phyloP scores from a whole-genome alignment of 2,329 filamentous ascomycete genomes.

The Didymella pomorum region DNA sequence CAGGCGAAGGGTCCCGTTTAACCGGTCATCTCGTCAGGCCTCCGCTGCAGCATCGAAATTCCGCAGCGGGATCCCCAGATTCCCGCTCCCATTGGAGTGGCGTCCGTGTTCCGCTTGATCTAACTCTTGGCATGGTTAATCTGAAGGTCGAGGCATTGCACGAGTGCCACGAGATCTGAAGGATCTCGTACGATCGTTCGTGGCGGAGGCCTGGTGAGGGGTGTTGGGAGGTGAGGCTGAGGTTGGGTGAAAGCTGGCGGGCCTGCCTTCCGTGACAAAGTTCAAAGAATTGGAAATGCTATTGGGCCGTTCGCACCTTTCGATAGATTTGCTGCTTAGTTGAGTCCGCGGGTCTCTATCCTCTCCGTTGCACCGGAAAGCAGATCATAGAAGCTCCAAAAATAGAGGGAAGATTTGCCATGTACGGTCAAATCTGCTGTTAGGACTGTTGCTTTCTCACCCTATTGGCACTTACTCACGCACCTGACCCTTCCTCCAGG shows the following conservation, averaged over 20 bases:
- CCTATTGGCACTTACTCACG: no score
- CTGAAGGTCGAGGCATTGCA: background rate
- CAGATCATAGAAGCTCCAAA: no score
- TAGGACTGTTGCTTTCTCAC: no score
- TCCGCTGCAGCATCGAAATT: conserved; percentile 1
- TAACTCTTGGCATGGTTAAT: conserved; percentile 4
- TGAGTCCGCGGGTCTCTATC: no score
- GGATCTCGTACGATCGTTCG: background rate
- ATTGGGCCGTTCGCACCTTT: background rate
- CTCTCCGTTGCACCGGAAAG: no score
- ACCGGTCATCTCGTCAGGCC: conserved; percentile 3
- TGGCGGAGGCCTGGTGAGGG: background rate
- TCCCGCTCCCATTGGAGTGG: conserved; percentile 8
- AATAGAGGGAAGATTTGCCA: no score
- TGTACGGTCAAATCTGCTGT: no score
- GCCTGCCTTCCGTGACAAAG: conserved; percentile 4
- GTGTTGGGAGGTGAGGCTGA: background rate
- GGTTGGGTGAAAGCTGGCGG: no score
- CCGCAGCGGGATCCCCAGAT: background rate
- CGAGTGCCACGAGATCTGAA: background rate
- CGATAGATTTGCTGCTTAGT: background rate
- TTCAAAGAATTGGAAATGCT: background rate
- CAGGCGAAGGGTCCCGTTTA: no score
- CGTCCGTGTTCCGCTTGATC: conserved; percentile 12
- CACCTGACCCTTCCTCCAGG: no score